A percentile compares a stretch with the other conserved stretches of the same genome.
These are phyloP conservation scores for Theobroma cacao DNA, from an alignment of 345 rosid species.

Conservation along the genomic window DNA sequence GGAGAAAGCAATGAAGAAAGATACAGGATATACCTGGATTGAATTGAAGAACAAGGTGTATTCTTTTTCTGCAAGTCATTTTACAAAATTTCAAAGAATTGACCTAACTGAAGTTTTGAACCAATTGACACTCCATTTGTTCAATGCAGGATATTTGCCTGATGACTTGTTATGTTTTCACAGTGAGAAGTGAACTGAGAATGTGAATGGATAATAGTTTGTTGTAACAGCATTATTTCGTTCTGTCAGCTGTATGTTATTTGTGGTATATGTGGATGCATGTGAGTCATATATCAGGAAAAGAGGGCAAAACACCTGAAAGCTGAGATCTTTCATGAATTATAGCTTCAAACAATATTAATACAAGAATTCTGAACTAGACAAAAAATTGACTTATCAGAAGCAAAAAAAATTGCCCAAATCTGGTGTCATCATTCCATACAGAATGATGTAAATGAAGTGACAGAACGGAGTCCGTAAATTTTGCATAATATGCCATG, in stretches of 20 bases:
- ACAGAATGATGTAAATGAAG: not conserved
- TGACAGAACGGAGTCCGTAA: not conserved
- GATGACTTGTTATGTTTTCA: conserved; percentile 16
- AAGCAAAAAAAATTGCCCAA: not conserved
- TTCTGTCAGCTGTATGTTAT: not conserved
- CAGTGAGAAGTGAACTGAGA: conserved; percentile 13
- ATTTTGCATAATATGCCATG: not conserved
- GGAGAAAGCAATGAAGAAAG: conserved; percentile 28
- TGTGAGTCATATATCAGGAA: not conserved
- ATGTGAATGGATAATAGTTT: not conserved
- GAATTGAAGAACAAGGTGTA: conserved; percentile 26
- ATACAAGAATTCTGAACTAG: not conserved
- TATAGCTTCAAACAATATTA: not conserved
- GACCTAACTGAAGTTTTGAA: conserved; percentile 15
- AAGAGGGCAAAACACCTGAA: not conserved
- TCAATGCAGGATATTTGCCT: conserved; percentile 26
- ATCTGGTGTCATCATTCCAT: not conserved
- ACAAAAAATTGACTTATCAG: not conserved
- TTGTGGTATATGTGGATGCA: not conserved
- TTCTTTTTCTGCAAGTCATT: conserved; percentile 23
- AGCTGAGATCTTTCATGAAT: not conserved
- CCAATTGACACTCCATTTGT: conserved; percentile 21
- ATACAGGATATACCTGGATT: conserved; percentile 30
- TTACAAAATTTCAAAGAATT: conserved; percentile 18
- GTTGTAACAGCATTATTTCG: not conserved